Base-by-base conservation (phyloP, 1,139 yeast species). In the Petasospora rhodanensis region DNA sequence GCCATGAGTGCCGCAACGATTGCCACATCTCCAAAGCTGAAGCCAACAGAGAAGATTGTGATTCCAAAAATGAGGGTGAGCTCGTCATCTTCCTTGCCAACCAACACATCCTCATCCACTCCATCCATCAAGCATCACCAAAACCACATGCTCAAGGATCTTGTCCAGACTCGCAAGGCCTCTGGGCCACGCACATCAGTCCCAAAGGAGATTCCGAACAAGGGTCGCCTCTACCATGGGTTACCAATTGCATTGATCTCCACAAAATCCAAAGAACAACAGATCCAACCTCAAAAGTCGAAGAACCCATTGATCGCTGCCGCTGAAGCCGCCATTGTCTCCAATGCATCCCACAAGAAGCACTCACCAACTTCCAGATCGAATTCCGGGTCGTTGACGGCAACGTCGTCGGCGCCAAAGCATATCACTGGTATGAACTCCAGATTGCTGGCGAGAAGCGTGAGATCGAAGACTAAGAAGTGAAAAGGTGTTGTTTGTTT, bases 381-480 rank as follows among this genome's bases (percentile, higher is more conserved):
- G n/a, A n/a, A n/a, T 10, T 10, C 19, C 7, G 15, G 18, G 17
- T 7, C 7, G 7, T 7, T 16, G 17, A 14, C n/a, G 13, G 7
- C 11, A 21, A 23, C 2, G 7, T 11, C 15, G 16, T 15, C 24
- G 7, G 12, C 2, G n/a, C 47, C 51, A 7, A 55, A 53, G 27
- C 31, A 51, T 14, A 70, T 66, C 54, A 76, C 67, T 51, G 70
- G 65, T 55, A 70, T 63, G 78, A 80, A 47, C 62, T 77, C 76
- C 61, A 73, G 63, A 68, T 70, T 47, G 58, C 64, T 59, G 66
- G 76, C 69, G 51, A 70, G 70, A 68, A 41, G 44, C 15, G 29
- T 28, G 21, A 30, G 42, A 24, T 36, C 38, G 6, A 36, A 32
- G 27, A 24, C 36, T 3, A 36, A 36, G 25, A 36, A 32, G 18